Evolutionary conservation across 129 eudicot genomes (phyloP), one percentile per base, ranked within the genome.

Genomic region (Arctium minus): DNA sequence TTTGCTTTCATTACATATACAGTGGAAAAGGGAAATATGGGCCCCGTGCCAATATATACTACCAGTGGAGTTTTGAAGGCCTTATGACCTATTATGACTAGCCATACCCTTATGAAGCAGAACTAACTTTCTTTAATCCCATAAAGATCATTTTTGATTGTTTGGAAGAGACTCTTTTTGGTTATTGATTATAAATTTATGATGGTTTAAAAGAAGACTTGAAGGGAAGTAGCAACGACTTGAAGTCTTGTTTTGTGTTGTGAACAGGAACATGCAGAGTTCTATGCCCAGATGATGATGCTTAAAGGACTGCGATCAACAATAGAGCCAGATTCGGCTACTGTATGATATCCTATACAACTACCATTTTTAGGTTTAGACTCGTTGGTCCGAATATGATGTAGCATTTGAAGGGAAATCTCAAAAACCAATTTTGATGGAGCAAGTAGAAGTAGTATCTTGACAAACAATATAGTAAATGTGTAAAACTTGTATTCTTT

Each of bases 241-340:
- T 33, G 8, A 29, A 65, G 13, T 12, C 37, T 42, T 29, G 3
- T 22, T 15, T 78, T 72, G 33, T 50, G 48, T 81, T 68, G 70
- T 80, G 81, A 77, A 77, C 86, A 88, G 89, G 89, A 88, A 81
- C 92, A 88, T 83, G 92, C 92, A n/a, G 92, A 88, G 73, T 88
- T 88, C 75, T 88, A 86, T 85, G 81, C 92, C 31, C 92, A 88
- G 82, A 88, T 88, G 92, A 86, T 88, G 89, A 40, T 67, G 36
- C 86, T 84, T 4, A 83, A 86, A 75, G 92, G 92, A 53, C 78
- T 88, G 30, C 71, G 92, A 44, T 88, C 92, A 53, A 86, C 88
- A 15, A 86, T 88, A 8, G 92, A 88, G 86, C 89, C 92, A 15
- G 92, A 88, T 80, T 88, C 92, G 7, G 67, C 76, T 27, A 80